These are phyloP conservation scores for Pseudogymnoascus verrucosus DNA, from an alignment of 2,329 filamentous ascomycete species.

Conservation along the genomic window DNA sequence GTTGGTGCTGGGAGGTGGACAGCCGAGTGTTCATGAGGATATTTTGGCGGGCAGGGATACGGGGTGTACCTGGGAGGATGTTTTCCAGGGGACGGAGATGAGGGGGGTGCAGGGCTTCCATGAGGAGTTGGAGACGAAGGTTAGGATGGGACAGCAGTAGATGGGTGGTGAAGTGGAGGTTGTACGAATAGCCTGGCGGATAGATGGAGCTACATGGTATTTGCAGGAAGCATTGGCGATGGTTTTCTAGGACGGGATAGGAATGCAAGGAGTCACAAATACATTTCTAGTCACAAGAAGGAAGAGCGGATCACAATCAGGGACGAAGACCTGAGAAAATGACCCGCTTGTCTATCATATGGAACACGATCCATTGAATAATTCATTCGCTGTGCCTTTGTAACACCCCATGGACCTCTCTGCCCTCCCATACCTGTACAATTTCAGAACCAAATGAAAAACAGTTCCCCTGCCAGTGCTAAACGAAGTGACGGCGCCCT, in stretches of 20 bases:
- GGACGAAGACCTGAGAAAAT: neutral
- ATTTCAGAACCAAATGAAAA: constrained; percentile 2
- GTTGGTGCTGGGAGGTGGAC: constrained; percentile 51
- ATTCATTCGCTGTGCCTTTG: neutral
- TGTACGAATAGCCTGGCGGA: constrained; percentile 3
- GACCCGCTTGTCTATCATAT: neutral
- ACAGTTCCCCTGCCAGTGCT: neutral
- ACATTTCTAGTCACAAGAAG: neutral
- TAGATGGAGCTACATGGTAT: constrained; percentile 3
- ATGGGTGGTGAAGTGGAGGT: neutral
- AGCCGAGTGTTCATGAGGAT: constrained; percentile 69
- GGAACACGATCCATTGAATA: neutral
- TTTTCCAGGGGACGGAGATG: constrained; percentile 73
- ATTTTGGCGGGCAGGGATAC: constrained; percentile 74
- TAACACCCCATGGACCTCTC: neutral
- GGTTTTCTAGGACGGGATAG: neutral
- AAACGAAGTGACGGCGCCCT: neutral
- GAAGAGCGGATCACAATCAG: neutral
- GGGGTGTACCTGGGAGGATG: constrained; percentile 84
- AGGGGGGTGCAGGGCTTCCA: constrained; percentile 67
- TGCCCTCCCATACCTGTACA: neutral
- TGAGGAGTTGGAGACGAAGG: constrained; percentile 86
- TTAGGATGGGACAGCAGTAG: constrained; percentile 54
- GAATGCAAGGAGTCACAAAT: neutral
- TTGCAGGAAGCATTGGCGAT: neutral